Conservation (phyloP, 2,329 filamentous ascomycete genomes). For the Talaromyces sp. region DNA sequence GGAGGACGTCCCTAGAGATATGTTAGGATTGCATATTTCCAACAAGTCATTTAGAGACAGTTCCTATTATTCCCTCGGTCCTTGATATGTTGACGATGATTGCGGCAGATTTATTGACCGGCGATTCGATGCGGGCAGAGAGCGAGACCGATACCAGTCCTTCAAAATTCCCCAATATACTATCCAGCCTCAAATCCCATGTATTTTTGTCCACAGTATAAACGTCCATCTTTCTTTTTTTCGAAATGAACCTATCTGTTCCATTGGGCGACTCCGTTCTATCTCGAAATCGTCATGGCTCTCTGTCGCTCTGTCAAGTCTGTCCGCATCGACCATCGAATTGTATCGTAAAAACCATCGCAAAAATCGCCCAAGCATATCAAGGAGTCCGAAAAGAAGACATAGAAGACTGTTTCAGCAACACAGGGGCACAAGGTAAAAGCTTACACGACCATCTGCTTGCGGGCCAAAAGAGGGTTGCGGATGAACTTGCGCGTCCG, state of each 20-base stretch:
- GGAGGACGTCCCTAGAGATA: conserved; percentile 83
- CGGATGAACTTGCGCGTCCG: conserved; percentile 99
- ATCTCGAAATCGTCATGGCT: background rate
- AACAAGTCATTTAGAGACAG: conserved; percentile 12
- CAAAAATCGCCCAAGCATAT: conserved; percentile 17
- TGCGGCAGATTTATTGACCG: background rate
- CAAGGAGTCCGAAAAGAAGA: conserved; percentile 17
- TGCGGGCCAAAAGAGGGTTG: conserved; percentile 97
- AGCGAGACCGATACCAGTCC: background rate
- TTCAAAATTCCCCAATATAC: background rate
- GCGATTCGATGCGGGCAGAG: background rate
- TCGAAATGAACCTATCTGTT: background rate
- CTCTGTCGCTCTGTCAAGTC: background rate
- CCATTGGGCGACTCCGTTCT: too few relatives aligned
- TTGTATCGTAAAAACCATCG: background rate
- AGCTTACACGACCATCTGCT: conserved; percentile 99
- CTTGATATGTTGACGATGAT: background rate
- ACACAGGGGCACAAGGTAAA: background rate
- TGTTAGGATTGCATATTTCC: background rate
- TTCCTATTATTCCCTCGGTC: background rate
- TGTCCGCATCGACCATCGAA: conserved; percentile 3
- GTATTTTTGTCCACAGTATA: background rate
- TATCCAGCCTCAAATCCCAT: background rate
- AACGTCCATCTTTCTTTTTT: too few relatives aligned
- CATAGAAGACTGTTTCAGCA: conserved; percentile 9